Evolutionary conservation across 2,329 filamentous ascomycete species (phyloP), one percentile per base, ranked within the genome.

Genomic region (Berkeleyomyces basicola): DNA sequence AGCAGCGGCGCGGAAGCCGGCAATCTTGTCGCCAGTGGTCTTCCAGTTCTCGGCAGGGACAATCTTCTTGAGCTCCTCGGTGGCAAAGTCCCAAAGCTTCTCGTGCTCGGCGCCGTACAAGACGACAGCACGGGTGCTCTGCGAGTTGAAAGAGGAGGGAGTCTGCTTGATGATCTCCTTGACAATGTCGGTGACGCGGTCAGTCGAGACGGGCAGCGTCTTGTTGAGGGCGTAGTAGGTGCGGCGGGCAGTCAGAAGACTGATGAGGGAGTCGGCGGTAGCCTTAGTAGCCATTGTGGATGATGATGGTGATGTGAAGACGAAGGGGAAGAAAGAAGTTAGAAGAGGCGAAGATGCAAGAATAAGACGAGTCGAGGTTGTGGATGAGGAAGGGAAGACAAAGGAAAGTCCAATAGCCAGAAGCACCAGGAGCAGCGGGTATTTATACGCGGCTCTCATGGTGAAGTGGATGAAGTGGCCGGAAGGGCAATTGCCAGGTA

Each of bases 141-240:
- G 91, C 49, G 84, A 87, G 83, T 96, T 96, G 85, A 96, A 96
- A 67, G 85, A 84, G 61, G 82, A 86, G 49, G 91, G 91, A 1
- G 86, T 79, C 72, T 90, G 79, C 65, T 82, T 77, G 67, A 93
- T 77, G 62, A 83, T 78, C 67, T 82, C 72, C 72, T 78, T 75
- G 72, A 84, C 79, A 70, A 91, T 82, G 69, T 87, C 81, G 69
- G 81, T 75, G 73, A 91, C 77, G 69, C 80, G 78, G 67, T 79
- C 77, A 43, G 70, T 59, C 68, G 78, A 72, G 72, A 86, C 76
- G 70, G 82, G 70, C 36, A 85, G 78, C 66, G 81, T 74, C 75
- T 86, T 85, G 77, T 77, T 80, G 64, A 89, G 81, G 61, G 77
- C 73, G 77, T 91, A 90, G 78, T 80, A 75, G 71, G 82, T 80